Conservation (phyloP, 768 basidiomycete species). For the Xerocomus spinulosus region DNA sequence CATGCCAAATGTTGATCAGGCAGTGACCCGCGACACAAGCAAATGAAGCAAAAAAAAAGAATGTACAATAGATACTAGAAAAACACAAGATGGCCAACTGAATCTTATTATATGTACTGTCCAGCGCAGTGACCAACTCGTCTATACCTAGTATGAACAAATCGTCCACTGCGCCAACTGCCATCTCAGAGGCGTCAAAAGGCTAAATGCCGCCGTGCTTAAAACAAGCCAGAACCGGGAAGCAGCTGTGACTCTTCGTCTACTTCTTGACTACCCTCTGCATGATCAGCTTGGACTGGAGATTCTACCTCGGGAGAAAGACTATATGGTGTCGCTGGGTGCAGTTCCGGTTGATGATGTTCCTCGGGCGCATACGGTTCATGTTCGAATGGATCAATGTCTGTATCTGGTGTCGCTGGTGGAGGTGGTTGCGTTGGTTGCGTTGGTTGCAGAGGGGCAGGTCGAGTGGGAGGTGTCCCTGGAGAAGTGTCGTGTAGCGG, state of each 20-base stretch:
- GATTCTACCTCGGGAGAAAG: constrained; percentile 23
- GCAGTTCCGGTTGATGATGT: constrained; percentile 5
- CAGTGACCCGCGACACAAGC: background rate
- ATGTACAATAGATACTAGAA: constrained; percentile 24
- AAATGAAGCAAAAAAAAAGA: background rate
- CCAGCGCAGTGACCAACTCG: constrained; percentile 4
- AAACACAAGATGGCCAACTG: constrained; percentile 4
- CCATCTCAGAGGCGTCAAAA: background rate
- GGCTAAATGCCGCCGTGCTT: constrained; percentile 4
- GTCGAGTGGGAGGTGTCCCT: constrained; percentile 2
- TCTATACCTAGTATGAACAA: constrained; percentile 13
- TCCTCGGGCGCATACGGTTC: constrained; percentile 26
- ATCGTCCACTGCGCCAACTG: background rate
- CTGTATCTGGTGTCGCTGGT: constrained; percentile 24
- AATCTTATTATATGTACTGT: constrained; percentile 5
- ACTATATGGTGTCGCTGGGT: constrained; percentile 23
- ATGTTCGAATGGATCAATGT: constrained; percentile 33
- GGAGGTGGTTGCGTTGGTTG: constrained; percentile 15
- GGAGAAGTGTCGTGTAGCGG: constrained; percentile 4
- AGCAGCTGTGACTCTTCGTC: constrained; percentile 37
- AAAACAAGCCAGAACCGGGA: constrained; percentile 42
- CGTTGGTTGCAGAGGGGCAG: constrained; percentile 7
- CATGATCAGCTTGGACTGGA: constrained; percentile 7
- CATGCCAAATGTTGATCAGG: constrained; percentile 13
- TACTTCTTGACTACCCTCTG: constrained; percentile 20